Evolutionary conservation across 2,329 filamentous ascomycete species (phyloP), one percentile per base, ranked within the genome.

Genomic region (Epichloe gansuensis): DNA sequence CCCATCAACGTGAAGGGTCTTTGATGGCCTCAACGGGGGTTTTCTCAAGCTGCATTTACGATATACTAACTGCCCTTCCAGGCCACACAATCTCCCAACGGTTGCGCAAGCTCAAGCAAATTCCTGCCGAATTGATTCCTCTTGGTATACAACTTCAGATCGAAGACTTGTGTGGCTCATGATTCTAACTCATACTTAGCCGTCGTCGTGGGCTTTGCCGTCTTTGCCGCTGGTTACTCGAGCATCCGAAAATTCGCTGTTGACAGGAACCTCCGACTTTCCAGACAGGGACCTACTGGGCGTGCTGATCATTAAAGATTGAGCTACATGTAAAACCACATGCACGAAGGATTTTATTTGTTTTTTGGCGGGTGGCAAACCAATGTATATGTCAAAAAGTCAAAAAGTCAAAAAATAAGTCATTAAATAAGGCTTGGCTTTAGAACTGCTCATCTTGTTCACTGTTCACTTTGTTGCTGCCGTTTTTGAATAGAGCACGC

Each of bases 81-180:
- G 93, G 89, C 68, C 93, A 97, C 76, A 96, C 91, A 64, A 82
- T 97, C 72, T 95, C 91, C 60, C 93, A 97, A 77, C 88, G 91
- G 69, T 78, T 98, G 64, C 87, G 90, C 69, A 85, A 82, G 68
- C 78, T 96, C 66, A 90, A 86, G 80, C 83, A 84, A 74, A 85
- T 97, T 66, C 93, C 93, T 61, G 82, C 89, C 61, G 93, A 98
- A 79, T 79, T 98, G 80, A 82, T 90, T 62, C 93, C 93, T 66
- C 85, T 98, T 63, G 90, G 90, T 95, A 84, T 70, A 47, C 48
- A 53, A 2, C 38, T 36, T 44, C 45, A 25, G 39, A 35, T 46
- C 34, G 27, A 40, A 34, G 39, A 50, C 9, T 25, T 2, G 4
- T 38, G 27, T 44, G 25, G 13, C 27, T 49, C 23, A 44, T 17